Evolutionary conservation across 257 asterid genomes (phyloP).

Genomic region (Ligustrum vulgare): DNA sequence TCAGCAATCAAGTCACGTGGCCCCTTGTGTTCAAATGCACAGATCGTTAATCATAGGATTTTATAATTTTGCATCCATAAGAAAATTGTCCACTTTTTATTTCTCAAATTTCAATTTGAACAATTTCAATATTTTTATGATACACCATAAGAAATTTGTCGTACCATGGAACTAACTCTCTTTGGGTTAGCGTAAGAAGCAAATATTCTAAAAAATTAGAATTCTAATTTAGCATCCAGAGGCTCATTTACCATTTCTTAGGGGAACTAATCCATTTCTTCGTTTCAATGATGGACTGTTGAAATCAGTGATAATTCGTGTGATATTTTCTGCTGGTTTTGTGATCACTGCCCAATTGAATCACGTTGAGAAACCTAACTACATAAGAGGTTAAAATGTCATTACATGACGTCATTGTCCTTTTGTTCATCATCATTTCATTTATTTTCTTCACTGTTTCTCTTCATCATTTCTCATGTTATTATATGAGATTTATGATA

Average conservation of each 20-base stretch:
- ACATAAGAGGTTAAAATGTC: neutral
- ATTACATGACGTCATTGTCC: neutral
- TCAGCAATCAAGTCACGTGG: no score
- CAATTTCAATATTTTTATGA: no score
- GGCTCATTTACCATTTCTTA: neutral
- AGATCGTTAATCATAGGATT: no score
- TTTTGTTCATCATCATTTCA: slow-evolving; percentile 10
- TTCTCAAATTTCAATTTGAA: no score
- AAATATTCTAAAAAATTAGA: neutral
- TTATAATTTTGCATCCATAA: no score
- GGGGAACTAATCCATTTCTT: neutral
- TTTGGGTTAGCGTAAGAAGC: neutral
- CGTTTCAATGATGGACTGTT: neutral
- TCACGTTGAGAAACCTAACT: neutral
- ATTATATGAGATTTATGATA: neutral
- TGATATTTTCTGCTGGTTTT: neutral
- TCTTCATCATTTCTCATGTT: slow-evolving; percentile 11
- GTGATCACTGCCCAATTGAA: neutral
- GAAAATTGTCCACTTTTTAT: no score
- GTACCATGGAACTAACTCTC: neutral
- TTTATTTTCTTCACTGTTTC: slow-evolving; percentile 11
- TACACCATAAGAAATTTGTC: no score
- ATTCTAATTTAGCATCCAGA: neutral
- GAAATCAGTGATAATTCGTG: neutral
- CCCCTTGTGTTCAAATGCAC: no score